Base-by-base conservation (phyloP, 1,284 basidiomycete species). In the Macrocystidia cucumis region DNA sequence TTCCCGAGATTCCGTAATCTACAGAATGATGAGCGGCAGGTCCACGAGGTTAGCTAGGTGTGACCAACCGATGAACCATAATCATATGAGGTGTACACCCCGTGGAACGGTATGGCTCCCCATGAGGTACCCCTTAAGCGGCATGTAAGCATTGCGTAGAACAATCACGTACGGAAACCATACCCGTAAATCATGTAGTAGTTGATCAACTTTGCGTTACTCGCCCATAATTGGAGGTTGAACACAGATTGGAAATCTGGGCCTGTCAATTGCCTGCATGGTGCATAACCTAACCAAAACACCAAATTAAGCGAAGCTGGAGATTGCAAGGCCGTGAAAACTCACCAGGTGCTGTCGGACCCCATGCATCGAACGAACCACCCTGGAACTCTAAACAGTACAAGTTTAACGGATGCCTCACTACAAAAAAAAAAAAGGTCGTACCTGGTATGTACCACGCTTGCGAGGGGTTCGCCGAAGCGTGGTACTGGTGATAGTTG, bases 181-280 rank as follows among this genome's bases (percentile, higher is more conserved):
- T 50, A 80, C 81, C 80, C 82, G 44, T 77, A 85, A 38, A 83
- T 48, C 84, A 87, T 87, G 55, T 88, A 88, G 46, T 81, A 84
- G 44, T 72, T 85, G 34, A 86, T 74, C 37, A 87, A 44, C 50
- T 87, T 86, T 3, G 72, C 79, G 52, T 87, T 88, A 26, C 72
- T 69, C 3, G 84, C 81, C 80, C 80, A 86, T 29, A 85, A 65
- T 32, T 82, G 65, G 35, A 76, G 65, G 49, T 87, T 75, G 55
- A 85, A 87, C 1, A 87, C 84, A 29, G 74, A 79, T 53, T 78
- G 66, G 58, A 87, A 88, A 43, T 77, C 67, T 0, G 77, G 62
- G 2, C 81, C 79, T 12, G 81, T 85, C 34, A 87, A 60, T 2
- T 66, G 57, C 14, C 60, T 52, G 43, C 69, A 72, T n/a, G 57